Base-by-base conservation (phyloP, 345 rosid genomes). In the Acer yangbiense region DNA sequence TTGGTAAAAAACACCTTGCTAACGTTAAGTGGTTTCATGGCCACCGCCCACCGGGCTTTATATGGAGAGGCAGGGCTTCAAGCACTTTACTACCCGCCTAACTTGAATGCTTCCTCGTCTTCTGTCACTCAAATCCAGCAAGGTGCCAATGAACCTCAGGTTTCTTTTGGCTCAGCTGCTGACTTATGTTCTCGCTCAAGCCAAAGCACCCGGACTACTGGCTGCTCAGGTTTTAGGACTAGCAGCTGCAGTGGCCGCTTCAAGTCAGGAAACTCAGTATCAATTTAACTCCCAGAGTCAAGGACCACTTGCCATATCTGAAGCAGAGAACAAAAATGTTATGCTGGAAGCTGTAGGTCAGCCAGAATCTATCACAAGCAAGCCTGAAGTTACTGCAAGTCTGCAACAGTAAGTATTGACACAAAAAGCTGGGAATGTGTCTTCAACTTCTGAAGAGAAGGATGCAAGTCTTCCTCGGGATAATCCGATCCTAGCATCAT, bases 91-190 rank as follows among this genome's bases (percentile, higher is more conserved):
- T 77, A 80, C 63, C 84, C 86, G 1, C 69, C 86, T 20, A 82
- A 62, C 75, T 17, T 69, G 7, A 65, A 58, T 21, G 48, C 80
- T 72, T 23, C 80, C 65, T 73, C 84, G 57, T 61, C 82, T 67
- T 79, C 86, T 13, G 64, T 29, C 35, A 29, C 76, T 44, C 86
- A 74, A 73, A 35, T 61, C 69, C 83, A 82, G 69, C 86, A 80
- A 72, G 79, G 72, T 48, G n/a, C 66, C 43, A 55, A 69, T 72
- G 86, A 85, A 55, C 88, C 88, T 57, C 88, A 85, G 77, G 86
- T n/a, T 83, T 29, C 79, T 82, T 71, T 80, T 85, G 73, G 85
- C 87, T 61, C 85, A 79, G 76, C 74, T 82, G 72, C 72, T 85
- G 82, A 85, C 73, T 46, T 82, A 77, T 32, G 83, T 82, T 44